Evolutionary conservation across 2,329 filamentous ascomycete genomes (phyloP).

Genomic region (Calonectria naviculata): DNA sequence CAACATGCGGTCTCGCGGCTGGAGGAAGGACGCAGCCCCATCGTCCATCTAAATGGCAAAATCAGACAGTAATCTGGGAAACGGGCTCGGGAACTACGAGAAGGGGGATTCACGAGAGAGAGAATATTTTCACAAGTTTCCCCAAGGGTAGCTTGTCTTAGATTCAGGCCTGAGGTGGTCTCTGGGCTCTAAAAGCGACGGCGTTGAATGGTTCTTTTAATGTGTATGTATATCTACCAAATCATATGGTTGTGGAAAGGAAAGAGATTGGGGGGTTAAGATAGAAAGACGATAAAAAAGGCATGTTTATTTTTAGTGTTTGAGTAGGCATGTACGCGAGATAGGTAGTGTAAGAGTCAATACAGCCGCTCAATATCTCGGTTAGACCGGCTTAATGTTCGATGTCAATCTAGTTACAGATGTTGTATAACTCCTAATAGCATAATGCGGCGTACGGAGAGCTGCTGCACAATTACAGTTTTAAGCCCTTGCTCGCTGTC

Average conservation of each 20-base stretch:
- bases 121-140: constrained; percentile 14
- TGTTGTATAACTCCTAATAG: neutral
- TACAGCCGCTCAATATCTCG: neutral
- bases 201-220: constrained; percentile 41
- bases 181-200: constrained; percentile 40
- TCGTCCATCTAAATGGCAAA: constrained; percentile 55
- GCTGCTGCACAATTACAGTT: neutral
- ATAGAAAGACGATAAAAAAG: constrained; percentile 22
- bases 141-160: constrained; percentile 25
- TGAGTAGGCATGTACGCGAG: neutral
- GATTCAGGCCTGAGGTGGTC: constrained; percentile 27
- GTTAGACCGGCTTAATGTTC: neutral
- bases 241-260: constrained; percentile 15
- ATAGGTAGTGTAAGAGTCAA: too few species aligned
- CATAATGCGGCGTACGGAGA: neutral
- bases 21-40: constrained; percentile 78
- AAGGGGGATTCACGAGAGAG: neutral
- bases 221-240: constrained; percentile 26
- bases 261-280: constrained; percentile 5
- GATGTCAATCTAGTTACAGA: neutral
- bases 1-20: constrained; percentile 87
- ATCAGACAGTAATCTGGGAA: constrained; percentile 2
- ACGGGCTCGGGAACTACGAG: constrained; percentile 7
- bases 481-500: neutral
- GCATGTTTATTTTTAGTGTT: constrained; percentile 6